Evolutionary conservation across 768 basidiomycete genomes (phyloP).

Genomic region (Pisolithus tinctorius): DNA sequence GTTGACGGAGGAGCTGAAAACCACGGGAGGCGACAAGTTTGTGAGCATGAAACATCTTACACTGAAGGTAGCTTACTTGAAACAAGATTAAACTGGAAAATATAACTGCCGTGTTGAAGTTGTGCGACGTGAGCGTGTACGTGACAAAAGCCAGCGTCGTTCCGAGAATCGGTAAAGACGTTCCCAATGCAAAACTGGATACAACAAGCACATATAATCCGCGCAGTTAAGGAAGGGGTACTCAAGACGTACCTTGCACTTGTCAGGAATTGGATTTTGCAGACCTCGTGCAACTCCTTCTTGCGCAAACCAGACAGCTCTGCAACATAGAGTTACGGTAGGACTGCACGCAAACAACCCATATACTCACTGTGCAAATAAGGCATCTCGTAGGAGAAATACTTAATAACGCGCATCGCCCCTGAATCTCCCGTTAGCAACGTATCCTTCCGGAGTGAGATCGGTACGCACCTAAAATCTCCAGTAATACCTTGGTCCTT

Average conservation of each 20-base stretch:
- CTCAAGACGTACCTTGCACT: conserved; percentile 47
- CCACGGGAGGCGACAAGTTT: neutral
- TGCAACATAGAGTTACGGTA: conserved; percentile 13
- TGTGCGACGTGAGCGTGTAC: conserved; percentile 48
- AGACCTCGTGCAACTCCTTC: conserved; percentile 49
- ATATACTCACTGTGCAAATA: conserved; percentile 50
- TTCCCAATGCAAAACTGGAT: conserved; percentile 44
- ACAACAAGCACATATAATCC: neutral
- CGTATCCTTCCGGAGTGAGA: neutral
- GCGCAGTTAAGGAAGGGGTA: neutral
- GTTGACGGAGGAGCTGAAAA: conserved; percentile 54
- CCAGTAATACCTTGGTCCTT: conserved; percentile 57
- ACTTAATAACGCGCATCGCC: conserved; percentile 70
- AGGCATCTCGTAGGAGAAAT: conserved; percentile 66
- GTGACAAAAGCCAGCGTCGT: conserved; percentile 62
- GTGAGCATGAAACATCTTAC: neutral
- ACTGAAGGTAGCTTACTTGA: conserved; percentile 28
- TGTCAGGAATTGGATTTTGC: conserved; percentile 51
- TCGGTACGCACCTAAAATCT: conserved; percentile 43
- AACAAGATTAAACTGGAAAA: conserved; percentile 62
- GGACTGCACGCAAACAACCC: neutral
- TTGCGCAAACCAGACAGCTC: conserved; percentile 49
- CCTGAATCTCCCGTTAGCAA: conserved; percentile 22
- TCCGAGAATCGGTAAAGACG: conserved; percentile 56
- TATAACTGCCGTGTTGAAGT: conserved; percentile 59